Conservation (phyloP, 768 basidiomycete species). For the Hypsizygus marmoreus region DNA sequence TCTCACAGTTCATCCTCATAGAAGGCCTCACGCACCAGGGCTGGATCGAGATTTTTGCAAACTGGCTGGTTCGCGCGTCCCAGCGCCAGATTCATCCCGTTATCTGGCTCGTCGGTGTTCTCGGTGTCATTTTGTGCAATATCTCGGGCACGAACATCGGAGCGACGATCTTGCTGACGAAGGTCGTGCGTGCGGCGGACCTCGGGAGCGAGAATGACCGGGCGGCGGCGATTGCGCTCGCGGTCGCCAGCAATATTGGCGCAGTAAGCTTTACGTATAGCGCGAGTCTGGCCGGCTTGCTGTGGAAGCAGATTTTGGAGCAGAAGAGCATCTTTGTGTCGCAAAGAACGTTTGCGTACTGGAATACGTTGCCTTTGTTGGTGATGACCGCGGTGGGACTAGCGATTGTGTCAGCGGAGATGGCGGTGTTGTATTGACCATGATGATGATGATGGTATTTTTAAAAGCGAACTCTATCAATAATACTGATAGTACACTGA, state of each 20-base stretch:
- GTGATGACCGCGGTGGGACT: conserved; percentile 68
- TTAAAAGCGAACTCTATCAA: too few relatives aligned
- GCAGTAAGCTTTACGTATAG: conserved; percentile 90
- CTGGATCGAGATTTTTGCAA: conserved; percentile 85
- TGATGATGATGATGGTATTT: not conserved
- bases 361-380: conserved; percentile 69
- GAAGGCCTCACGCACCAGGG: conserved; percentile 79
- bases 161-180: conserved; percentile 85
- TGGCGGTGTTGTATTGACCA: conserved; percentile 51
- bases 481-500: too few relatives aligned
- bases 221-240: conserved; percentile 72
- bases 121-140: conserved; percentile 78
- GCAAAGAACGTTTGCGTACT: conserved; percentile 65
- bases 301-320: conserved; percentile 76
- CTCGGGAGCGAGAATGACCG: conserved; percentile 39
- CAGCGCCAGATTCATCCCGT: conserved; percentile 44
- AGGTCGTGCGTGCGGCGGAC: conserved; percentile 62
- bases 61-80: conserved; percentile 58
- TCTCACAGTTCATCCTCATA: conserved; percentile 93
- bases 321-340: conserved; percentile 71
- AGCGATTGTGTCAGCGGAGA: conserved; percentile 75
- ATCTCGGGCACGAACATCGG: conserved; percentile 90
- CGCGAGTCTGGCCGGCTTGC: conserved; percentile 83
- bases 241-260: conserved; percentile 87
- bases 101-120: conserved; percentile 68